These are phyloP conservation scores for Achlya hypogyna DNA, from an alignment of 352 stramenopile species.

Conservation along the genomic window DNA sequence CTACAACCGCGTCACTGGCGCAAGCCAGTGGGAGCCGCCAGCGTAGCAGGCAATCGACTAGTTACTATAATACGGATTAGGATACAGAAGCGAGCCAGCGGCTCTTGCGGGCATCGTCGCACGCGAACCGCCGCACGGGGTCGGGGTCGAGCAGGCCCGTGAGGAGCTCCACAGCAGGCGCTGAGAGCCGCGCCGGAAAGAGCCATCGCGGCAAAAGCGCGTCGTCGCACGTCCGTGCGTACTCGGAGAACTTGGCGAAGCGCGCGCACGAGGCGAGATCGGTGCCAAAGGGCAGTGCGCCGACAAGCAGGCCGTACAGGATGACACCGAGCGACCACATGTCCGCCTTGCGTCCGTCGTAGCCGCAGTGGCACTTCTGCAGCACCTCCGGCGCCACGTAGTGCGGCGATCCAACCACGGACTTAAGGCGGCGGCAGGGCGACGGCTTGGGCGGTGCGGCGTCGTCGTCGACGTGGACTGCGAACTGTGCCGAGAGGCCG, in stretches of 20 bases:
- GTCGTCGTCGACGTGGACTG: constrained; percentile 18
- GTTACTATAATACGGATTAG: not conserved
- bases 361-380: constrained; percentile 79
- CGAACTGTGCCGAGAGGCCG: constrained; percentile 87
- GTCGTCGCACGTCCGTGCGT: constrained; percentile 59
- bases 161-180: constrained; percentile 54
- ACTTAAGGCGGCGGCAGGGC: constrained; percentile 87
- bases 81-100: constrained; percentile 37
- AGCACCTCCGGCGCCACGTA: constrained; percentile 96
- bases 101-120: constrained; percentile 75
- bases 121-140: constrained; percentile 62
- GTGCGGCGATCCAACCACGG: constrained; percentile 93
- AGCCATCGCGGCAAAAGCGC: constrained; percentile 68
- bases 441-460: constrained; percentile 21
- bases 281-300: constrained; percentile 92
- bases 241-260: constrained; percentile 93
- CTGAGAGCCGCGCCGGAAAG: constrained; percentile 66
- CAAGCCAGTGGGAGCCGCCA: constrained; percentile 6
- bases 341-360: constrained; percentile 88
- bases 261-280: constrained; percentile 88
- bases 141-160: constrained; percentile 77
- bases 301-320: constrained; percentile 87
- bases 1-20: constrained; percentile 29
- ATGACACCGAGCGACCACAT: constrained; percentile 92
- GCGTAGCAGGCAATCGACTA: not conserved